These are phyloP conservation scores for Coemansia sp. DNA, from an alignment of 192 early-diverging fungal genomes.

Conservation along the genomic window DNA sequence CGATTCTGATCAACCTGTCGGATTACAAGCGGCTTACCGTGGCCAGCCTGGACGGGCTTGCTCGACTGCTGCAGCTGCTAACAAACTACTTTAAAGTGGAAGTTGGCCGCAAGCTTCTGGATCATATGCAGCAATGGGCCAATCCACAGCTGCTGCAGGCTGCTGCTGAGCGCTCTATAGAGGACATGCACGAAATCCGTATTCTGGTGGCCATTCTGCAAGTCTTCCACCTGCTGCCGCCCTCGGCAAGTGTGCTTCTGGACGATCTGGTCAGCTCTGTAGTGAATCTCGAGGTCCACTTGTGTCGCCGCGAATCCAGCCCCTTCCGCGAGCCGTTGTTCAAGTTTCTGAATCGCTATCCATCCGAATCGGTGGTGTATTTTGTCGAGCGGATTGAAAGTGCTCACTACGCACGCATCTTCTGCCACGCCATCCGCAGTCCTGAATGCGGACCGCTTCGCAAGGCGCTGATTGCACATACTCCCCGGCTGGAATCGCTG, in stretches of 20 bases:
- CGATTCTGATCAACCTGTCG: slow-evolving; percentile 92
- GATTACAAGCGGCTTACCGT: slow-evolving; percentile 94
- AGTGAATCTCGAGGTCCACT: slow-evolving; percentile 76
- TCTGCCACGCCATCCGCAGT: slow-evolving; percentile 54
- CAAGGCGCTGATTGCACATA: slow-evolving; percentile 62
- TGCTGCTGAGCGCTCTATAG: slow-evolving; percentile 74
- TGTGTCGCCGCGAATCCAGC: slow-evolving; percentile 82
- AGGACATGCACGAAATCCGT: slow-evolving; percentile 89
- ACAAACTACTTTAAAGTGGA: slow-evolving; percentile 99
- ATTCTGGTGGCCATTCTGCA: slow-evolving; percentile 93
- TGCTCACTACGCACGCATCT: slow-evolving; percentile 61
- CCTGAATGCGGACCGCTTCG: slow-evolving; percentile 54
- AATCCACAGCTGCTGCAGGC: slow-evolving; percentile 80
- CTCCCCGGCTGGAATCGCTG: slow-evolving; percentile 55
- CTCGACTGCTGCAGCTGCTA: slow-evolving; percentile 86
- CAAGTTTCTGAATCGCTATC: slow-evolving; percentile 88
- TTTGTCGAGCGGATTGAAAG: slow-evolving; percentile 73
- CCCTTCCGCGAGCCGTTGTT: slow-evolving; percentile 91
- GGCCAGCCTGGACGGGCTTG: slow-evolving; percentile 88
- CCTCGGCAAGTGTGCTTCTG: slow-evolving; percentile 88
- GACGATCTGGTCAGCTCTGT: slow-evolving; percentile 87
- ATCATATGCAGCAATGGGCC: slow-evolving; percentile 93
- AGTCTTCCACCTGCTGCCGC: slow-evolving; percentile 88
- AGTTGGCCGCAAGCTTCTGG: slow-evolving; percentile 95
- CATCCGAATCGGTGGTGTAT: slow-evolving; percentile 77